Evolutionary conservation across 2,329 filamentous ascomycete species (phyloP).

Genomic region (Cladosporium sp.): DNA sequence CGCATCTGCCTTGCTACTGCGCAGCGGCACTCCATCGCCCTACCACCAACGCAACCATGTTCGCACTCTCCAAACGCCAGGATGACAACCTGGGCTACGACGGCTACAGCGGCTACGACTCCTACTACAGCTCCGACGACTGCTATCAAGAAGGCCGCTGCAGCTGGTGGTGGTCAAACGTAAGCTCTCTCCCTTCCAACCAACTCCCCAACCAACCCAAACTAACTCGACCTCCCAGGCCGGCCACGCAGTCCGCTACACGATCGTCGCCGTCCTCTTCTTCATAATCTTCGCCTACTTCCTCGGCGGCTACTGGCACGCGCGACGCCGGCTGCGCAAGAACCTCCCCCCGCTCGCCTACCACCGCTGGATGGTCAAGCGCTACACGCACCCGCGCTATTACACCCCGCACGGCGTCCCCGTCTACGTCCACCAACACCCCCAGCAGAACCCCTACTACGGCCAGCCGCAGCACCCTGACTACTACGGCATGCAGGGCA

Average conservation of each 20-base stretch:
- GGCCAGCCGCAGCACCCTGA: constrained; percentile 4
- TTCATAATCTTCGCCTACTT: constrained; percentile 55
- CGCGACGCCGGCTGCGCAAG: constrained; percentile 58
- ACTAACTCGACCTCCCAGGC: constrained; percentile 38
- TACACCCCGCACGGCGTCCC: constrained; percentile 16
- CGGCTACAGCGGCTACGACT: not conserved
- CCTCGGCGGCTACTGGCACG: constrained; percentile 64
- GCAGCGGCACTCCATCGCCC: not conserved
- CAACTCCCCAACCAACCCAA: not conserved
- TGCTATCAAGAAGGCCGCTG: constrained; percentile 8
- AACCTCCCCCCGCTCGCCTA: constrained; percentile 62
- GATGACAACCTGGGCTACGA: constrained; percentile 2
- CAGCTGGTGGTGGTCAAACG: constrained; percentile 23
- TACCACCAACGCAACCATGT: not conserved
- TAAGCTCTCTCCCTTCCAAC: constrained; percentile 11
- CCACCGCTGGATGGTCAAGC: constrained; percentile 47
- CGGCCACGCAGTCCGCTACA: constrained; percentile 64
- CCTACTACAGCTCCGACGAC: not conserved
- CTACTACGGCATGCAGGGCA: constrained; percentile 24
- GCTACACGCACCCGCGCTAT: constrained; percentile 14
- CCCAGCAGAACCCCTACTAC: constrained; percentile 17
- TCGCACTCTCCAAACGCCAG: not conserved
- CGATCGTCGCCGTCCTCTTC: constrained; percentile 58
- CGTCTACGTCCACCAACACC: constrained; percentile 15
- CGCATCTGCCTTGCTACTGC: too few relatives aligned